Conservation (phyloP, 2,329 filamentous ascomycete species). For the Aureobasidium zeae region DNA sequence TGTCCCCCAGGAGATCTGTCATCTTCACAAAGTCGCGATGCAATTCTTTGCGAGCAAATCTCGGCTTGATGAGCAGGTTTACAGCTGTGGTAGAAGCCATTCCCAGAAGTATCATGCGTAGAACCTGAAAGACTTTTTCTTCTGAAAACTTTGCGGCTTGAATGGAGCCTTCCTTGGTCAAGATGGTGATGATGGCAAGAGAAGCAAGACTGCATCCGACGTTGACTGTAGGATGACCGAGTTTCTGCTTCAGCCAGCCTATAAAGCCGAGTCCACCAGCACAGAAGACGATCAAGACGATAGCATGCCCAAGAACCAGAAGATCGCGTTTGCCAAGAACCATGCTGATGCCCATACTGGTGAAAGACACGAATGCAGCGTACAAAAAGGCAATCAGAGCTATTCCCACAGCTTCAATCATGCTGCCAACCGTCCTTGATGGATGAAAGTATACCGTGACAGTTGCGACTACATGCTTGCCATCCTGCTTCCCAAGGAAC, state of each 20-base stretch:
- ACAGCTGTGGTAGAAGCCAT: constrained; percentile 62
- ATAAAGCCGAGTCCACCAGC: constrained; percentile 80
- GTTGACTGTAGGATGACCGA: constrained; percentile 33
- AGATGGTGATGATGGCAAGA: constrained; percentile 76
- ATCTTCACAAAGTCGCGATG: constrained; percentile 64
- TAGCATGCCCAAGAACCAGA: constrained; percentile 61
- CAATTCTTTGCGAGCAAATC: constrained; percentile 65
- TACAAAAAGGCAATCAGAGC: constrained; percentile 72
- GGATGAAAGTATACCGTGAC: constrained; percentile 94
- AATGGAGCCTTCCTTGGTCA: constrained; percentile 85
- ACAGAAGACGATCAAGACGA: constrained; percentile 75
- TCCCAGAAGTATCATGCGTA: constrained; percentile 77
- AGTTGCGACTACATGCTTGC: constrained; percentile 88
- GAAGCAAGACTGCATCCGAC: constrained; percentile 72
- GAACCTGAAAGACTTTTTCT: constrained; percentile 69
- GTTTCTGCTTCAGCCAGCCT: constrained; percentile 37
- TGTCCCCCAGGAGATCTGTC: constrained; percentile 67
- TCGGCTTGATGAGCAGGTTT: constrained; percentile 68
- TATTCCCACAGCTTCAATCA: constrained; percentile 75
- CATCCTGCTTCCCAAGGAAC: constrained; percentile 73
- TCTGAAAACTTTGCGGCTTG: constrained; percentile 73
- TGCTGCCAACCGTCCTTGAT: constrained; percentile 73
- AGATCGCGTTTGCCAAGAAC: constrained; percentile 62
- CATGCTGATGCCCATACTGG: constrained; percentile 82
- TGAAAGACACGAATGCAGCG: constrained; percentile 62